Percentiles rank a stretch among this genome's conserved stretches.
Conservation (phyloP, 352 stramenopile species). For the Phytopythium sindhum region DNA sequence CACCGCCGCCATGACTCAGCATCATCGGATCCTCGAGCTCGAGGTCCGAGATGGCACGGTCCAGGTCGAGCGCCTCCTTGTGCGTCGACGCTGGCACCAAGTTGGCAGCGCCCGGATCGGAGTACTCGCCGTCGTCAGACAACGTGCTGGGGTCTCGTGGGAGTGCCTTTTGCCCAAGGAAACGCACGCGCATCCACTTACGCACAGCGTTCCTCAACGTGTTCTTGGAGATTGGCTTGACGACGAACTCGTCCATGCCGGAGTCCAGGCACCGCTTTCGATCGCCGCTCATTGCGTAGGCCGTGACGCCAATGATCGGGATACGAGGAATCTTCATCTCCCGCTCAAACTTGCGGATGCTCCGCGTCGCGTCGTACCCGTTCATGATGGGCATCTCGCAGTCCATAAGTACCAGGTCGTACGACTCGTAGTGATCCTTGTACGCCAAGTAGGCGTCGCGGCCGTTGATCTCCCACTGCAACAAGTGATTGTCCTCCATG, state of each 20-base stretch:
- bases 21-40: conserved; percentile 87
- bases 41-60: conserved; percentile 77
- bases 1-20: conserved; percentile 45
- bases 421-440: conserved; percentile 68
- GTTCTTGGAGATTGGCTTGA: conserved; percentile 79
- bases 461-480: conserved; percentile 83
- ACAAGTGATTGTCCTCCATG: conserved; percentile 71
- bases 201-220: conserved; percentile 61
- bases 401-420: conserved; percentile 83
- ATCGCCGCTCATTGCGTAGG: conserved; percentile 83
- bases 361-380: conserved; percentile 68
- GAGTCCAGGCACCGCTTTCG: conserved; percentile 78
- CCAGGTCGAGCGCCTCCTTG: conserved; percentile 72
- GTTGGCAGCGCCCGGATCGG: conserved; percentile 32
- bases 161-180: conserved; percentile 42
- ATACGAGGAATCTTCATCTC: conserved; percentile 67
- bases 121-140: conserved; percentile 29
- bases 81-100: conserved; percentile 70
- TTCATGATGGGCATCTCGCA: conserved; percentile 89
- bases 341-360: conserved; percentile 68
- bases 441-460: conserved; percentile 68
- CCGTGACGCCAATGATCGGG: conserved; percentile 80
- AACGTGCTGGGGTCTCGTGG: conserved; percentile 30
- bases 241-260: conserved; percentile 86
- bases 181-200: conserved; percentile 79